phyloP scores from a whole-genome alignment of 495 filamentous ascomycete species.

The Viridothelium virens region DNA sequence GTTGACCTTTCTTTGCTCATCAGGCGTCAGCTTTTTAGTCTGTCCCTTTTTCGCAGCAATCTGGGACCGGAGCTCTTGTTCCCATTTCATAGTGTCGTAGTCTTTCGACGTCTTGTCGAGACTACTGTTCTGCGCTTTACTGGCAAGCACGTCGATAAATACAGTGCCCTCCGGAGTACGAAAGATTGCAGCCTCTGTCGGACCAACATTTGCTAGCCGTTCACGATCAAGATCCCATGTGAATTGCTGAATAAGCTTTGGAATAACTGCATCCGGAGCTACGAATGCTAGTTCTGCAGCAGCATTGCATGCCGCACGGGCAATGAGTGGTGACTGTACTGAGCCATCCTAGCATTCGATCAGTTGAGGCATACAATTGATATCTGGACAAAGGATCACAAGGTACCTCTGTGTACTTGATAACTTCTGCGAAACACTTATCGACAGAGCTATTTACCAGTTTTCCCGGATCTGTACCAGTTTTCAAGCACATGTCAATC shows the following conservation, averaged over 20 bases:
- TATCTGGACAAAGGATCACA: background rate
- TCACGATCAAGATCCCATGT: constrained; percentile 57
- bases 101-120: constrained; percentile 81
- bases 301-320: constrained; percentile 65
- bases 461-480: constrained; percentile 71
- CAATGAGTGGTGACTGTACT: constrained; percentile 37
- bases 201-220: constrained; percentile 62
- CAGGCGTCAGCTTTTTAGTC: constrained; percentile 79
- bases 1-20: constrained; percentile 84
- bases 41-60: constrained; percentile 86
- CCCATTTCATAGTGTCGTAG: constrained; percentile 94
- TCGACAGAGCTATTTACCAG: constrained; percentile 50
- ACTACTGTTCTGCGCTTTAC: constrained; percentile 56
- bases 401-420: constrained; percentile 44
- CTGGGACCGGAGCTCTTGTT: constrained; percentile 81
- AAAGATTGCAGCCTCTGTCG: constrained; percentile 84
- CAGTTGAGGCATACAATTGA: background rate
- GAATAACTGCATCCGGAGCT: constrained; percentile 72
- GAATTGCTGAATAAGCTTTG: constrained; percentile 66
- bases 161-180: constrained; percentile 76
- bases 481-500: constrained; percentile 77
- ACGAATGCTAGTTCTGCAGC: constrained; percentile 90
- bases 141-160: constrained; percentile 83
- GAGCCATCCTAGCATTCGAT: constrained; percentile 15
- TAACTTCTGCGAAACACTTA: constrained; percentile 47